These are phyloP conservation scores for Gentiana straminea DNA, from an alignment of 257 asterid species.

Conservation along the genomic window DNA sequence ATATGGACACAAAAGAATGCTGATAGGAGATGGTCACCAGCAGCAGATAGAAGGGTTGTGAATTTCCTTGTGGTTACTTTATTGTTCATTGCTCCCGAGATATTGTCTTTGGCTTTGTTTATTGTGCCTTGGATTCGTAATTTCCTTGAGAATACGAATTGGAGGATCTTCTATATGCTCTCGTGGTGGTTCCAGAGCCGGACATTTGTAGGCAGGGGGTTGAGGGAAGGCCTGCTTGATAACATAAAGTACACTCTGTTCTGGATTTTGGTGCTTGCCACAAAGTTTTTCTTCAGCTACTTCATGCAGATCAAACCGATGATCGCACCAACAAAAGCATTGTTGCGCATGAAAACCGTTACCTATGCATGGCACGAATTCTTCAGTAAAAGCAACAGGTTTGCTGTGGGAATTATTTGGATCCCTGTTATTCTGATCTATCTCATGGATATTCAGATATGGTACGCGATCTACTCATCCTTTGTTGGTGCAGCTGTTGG, in stretches of 20 bases:
- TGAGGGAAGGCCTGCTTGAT: constrained; percentile 93
- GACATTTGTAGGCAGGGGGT: constrained; percentile 89
- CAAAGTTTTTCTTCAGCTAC: constrained; percentile 84
- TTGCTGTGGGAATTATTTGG: constrained; percentile 90
- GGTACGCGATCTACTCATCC: constrained; percentile 93
- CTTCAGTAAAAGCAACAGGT: constrained; percentile 60
- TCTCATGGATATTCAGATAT: constrained; percentile 92
- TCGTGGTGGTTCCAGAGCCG: constrained; percentile 99
- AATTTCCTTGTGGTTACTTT: constrained; percentile 67
- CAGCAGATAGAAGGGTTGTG: constrained; percentile 36
- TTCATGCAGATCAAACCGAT: constrained; percentile 94
- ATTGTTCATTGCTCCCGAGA: constrained; percentile 72
- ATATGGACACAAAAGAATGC: constrained; percentile 56
- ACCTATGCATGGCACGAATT: constrained; percentile 80
- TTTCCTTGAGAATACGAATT: constrained; percentile 79
- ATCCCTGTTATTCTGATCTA: constrained; percentile 87
- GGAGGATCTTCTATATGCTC: constrained; percentile 77
- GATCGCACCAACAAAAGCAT: constrained; percentile 72
- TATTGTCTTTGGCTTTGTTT: constrained; percentile 68
- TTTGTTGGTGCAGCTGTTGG: constrained; percentile 89
- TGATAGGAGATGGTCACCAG: constrained; percentile 43
- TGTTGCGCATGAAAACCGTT: constrained; percentile 40
- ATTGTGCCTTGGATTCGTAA: constrained; percentile 84
- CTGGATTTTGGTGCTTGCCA: constrained; percentile 78
- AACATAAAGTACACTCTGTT: constrained; percentile 72